Evolutionary conservation across 345 rosid genomes (phyloP).

Genomic region (Corchorus olitorius): DNA sequence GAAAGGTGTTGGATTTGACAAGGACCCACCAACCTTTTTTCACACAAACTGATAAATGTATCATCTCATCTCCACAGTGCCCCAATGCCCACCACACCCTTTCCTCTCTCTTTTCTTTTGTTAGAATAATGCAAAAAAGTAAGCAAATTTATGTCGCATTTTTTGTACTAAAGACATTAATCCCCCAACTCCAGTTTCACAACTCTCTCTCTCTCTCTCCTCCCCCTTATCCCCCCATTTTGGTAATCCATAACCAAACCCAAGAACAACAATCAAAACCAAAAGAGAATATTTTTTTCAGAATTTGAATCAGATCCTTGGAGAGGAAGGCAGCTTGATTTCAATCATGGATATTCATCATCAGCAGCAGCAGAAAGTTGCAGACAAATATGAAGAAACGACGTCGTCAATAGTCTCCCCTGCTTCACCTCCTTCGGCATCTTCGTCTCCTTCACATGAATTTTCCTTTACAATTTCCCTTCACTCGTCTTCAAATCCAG

Average conservation of each 20-base stretch:
- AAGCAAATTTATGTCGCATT: constrained; percentile 22
- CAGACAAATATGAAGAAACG: constrained; percentile 34
- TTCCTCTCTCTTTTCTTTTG: background rate
- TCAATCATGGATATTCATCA: constrained; percentile 49
- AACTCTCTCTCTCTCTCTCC: constrained; percentile 13
- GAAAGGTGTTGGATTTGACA: constrained; percentile 43
- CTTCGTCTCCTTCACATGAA: constrained; percentile 92
- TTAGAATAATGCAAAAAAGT: constrained; percentile 31
- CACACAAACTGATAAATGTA: constrained; percentile 40
- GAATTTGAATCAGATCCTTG: constrained; percentile 22
- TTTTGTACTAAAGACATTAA: constrained; percentile 19
- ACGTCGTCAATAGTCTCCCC: constrained; percentile 23
- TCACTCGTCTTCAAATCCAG: constrained; percentile 51
- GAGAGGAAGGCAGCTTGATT: constrained; percentile 12
- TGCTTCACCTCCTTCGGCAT: constrained; percentile 61
- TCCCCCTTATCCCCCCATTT: background rate
- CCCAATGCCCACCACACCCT: constrained; percentile 41
- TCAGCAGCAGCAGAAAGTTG: constrained; percentile 43
- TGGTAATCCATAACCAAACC: constrained; percentile 21
- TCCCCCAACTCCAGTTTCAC: constrained; percentile 24
- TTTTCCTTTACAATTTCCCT: constrained; percentile 94
- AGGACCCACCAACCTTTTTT: constrained; percentile 46
- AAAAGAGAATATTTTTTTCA: constrained; percentile 5
- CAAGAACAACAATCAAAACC: constrained; percentile 10
- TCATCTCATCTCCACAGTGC: constrained; percentile 30